Evolutionary conservation across 495 filamentous ascomycete species (phyloP), one percentile per base, ranked within the genome.

Genomic region (Trichoderma reesei): DNA sequence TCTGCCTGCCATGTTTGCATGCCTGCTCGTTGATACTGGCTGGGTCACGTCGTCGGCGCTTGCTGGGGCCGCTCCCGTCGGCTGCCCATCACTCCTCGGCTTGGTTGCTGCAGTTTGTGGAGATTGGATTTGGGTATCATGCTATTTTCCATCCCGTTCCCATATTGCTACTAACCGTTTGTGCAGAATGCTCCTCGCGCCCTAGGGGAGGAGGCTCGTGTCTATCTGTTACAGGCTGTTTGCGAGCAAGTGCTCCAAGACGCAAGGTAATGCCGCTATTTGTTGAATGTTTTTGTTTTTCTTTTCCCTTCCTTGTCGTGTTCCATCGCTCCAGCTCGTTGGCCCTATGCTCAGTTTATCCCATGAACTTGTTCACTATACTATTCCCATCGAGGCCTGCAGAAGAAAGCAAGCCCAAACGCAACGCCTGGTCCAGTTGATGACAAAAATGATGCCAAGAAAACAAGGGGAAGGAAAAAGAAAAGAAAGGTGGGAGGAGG

Each of bases 391-490:
- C 51, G 4, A 33, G 31, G 51, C 20, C 20, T 56, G 20, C 51
- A 64, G 60, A 67, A 44, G 66, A 64, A 61, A 44, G 33, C 41
- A 59, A 14, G 34, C 18, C 18, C 5, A 10, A 44, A n/a, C n/a
- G 31, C 26, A 59, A 41, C 34, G 46, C 31, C 8, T 7, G 31
- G 20, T 33, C 51, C 51, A 56, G 18, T 56, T 26, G 3, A 34
- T 34, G 51, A 33, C 31, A n/a, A 10, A 10, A 33, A n/a, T 56
- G 4, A 56, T 56, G 51, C 51, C 31, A 31, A 39, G 37, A 39
- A 39, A 39, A 39, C 10, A 39, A 39, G 37, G 10, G 37, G 10
- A 39, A 39, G 10, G n/a, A 56, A 18, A 18, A 54, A 33, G 10
- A 14, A 31, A 56, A 33, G 5, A 56, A 56, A 63, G 51, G 56